A percentile compares a stretch with the other conserved stretches of the same genome.
Conservation (phyloP, 805 yeast genomes). For the Saccharomycopsis vini region DNA sequence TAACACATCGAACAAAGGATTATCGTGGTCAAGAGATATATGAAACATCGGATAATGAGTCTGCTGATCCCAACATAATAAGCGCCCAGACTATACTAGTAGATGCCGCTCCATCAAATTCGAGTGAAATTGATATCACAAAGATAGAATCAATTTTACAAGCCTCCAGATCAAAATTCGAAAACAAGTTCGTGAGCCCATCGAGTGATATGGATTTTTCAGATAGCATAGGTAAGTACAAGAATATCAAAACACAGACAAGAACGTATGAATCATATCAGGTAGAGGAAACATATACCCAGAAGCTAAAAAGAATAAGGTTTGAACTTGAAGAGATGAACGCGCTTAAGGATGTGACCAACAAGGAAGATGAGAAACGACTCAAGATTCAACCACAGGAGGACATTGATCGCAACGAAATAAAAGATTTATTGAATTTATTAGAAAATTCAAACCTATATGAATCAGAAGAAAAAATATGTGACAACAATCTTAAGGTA, state of each 20-base stretch:
- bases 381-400: constrained; percentile 17
- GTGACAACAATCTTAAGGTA: too few relatives aligned
- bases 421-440: not conserved
- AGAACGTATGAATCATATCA: constrained; percentile 12
- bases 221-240: constrained; percentile 9
- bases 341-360: constrained; percentile 3
- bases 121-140: constrained; percentile 7
- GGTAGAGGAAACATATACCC: constrained; percentile 17
- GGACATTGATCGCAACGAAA: constrained; percentile 15
- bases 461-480: not conserved
- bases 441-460: not conserved
- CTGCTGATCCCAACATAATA: not conserved
- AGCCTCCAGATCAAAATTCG: constrained; percentile 7
- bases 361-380: constrained; percentile 1
- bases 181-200: constrained; percentile 1
- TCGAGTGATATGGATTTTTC: constrained; percentile 14
- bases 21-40: constrained; percentile 13
- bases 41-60: constrained; percentile 17
- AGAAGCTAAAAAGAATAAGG: constrained; percentile 14
- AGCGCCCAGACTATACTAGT: not conserved
- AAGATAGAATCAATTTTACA: constrained; percentile 4
- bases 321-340: constrained; percentile 16
- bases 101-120: not conserved
- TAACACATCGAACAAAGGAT: too few relatives aligned
- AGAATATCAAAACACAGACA: not conserved